Evolutionary conservation across 805 yeast species (phyloP), one percentile per base, ranked within the genome.

Genomic region (Wickerhamiella parazyma): DNA sequence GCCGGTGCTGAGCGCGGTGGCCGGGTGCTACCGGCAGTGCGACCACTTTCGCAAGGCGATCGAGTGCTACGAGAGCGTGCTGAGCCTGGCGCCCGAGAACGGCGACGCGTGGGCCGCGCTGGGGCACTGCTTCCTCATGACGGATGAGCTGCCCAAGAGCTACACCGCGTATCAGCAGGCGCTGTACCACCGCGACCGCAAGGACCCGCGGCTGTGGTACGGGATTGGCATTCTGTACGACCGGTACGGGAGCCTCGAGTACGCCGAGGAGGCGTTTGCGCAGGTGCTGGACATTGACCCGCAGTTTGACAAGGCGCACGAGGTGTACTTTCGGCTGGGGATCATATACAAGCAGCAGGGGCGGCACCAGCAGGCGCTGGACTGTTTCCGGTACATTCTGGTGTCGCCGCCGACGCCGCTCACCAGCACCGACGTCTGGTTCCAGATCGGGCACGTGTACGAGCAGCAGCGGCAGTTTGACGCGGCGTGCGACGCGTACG

Each of bases 231-330:
- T 91, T 47, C 70, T 91, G 48, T 91, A 91, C 61, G 98, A 91
- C 62, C 71, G 98, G 43, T 91, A 91, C 61, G 98, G 97, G 21
- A 82, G 94, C 4, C 66, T 89, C 50, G 97, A 89, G 64, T 91
- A 89, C 56, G 98, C 98, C 3, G 98, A 91, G 62, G 98, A 91
- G 63, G 97, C 98, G 3, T 89, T 91, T 65, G 93, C 93, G 34
- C 77, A 94, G 54, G 98, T 91, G 10, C 68, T 91, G 60, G 95
- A 87, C 60, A 75, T 91, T 69, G 97, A 91, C 63, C 94, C 96
- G 38, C 78, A 84, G 58, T 89, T 91, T 55, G 97, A 91, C 56
- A 91, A 91, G 66, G 89, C 95, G 20, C 82, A 84, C 57, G 98
- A 91, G 60, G 93, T 91, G 51, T 91, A 91, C 61, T 91, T 91